Base-by-base conservation (phyloP, 176 grass and related monocot genomes). In the Poa pratensis region DNA sequence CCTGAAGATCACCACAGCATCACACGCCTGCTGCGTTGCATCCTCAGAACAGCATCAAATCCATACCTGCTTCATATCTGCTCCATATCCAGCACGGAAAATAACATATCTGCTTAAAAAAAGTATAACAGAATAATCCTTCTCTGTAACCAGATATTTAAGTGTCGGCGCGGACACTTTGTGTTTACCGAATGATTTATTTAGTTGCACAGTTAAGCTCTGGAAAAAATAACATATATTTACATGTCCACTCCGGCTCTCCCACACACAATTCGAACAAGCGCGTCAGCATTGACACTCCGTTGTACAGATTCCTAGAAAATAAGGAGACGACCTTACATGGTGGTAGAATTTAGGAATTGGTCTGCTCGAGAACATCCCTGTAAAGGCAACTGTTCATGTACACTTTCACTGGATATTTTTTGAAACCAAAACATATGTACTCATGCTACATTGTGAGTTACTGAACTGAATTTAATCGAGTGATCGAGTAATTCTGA, bases 1-100 rank as follows among this genome's bases (percentile, higher is more conserved):
- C 23, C 17, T n/a, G 13, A 77, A 26, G 27, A 61, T 39, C 57
- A 40, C 55, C 2, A 3, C 18, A 39, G 18, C 30, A 71, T 61
- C 63, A 61, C 80, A 77, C 40, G 73, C 86, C 20, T 32, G 5
- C 1, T 60, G 80, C 86, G 60, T 83, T 82, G 64, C 52, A 52
- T 78, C 19, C 62, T 69, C 40, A 42, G 1, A 52, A 28, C 27
- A 30, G 20, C 20, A 71, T 27, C 39, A 39, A 14, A 64, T 49
- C 48, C 48, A 49, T 15, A 15, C 48, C 48, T 49, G 45, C 45
- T 46, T 7, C 40, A 43, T 9, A 12, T 46, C 45, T 46, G 13
- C 48, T 49, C 48, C 45, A 46, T 46, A 49, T 49, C 48, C 13
- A 49, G 48, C 48, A 13, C 45, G 10, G 45, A 46, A 46, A 46